Evolutionary conservation across 257 asterid genomes (phyloP).

Genomic region (Pogostemon cablin): DNA sequence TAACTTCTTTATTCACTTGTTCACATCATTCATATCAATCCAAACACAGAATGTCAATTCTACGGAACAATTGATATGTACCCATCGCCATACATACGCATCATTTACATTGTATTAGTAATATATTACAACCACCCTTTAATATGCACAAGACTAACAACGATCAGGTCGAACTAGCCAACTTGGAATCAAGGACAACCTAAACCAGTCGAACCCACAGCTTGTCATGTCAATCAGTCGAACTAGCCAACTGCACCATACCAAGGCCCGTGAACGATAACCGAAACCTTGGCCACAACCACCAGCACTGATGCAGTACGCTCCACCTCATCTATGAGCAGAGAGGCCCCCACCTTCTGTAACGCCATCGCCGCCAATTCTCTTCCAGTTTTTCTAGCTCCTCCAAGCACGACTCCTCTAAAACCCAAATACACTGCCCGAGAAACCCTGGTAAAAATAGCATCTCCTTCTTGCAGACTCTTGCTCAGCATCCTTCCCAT

Average conservation of each 20-base stretch:
- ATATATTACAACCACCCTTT: too few relatives aligned
- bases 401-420: constrained; percentile 73
- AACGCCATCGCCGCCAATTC: constrained; percentile 63
- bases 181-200: too few relatives aligned
- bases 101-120: too few relatives aligned
- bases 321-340: constrained; percentile 55
- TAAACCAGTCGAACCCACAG: too few relatives aligned
- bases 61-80: too few relatives aligned
- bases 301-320: constrained; percentile 57
- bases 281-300: constrained; percentile 61
- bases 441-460: constrained; percentile 62
- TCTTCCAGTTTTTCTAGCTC: constrained; percentile 54
- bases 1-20: too few relatives aligned
- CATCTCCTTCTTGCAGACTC: constrained; percentile 79
- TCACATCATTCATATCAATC: too few relatives aligned
- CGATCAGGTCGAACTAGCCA: too few relatives aligned
- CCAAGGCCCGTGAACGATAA: constrained; percentile 81
- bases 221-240: too few relatives aligned
- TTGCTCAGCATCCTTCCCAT: constrained; percentile 83
- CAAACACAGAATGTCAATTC: too few relatives aligned
- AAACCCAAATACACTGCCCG: constrained; percentile 60
- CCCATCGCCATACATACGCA: too few relatives aligned
- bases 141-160: too few relatives aligned
- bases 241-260: constrained; percentile 42
- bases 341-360: constrained; percentile 73